A percentile compares a stretch with the other conserved stretches of the same genome.
These are phyloP conservation scores for Aspergillus asperescens DNA, from an alignment of 495 filamentous ascomycete genomes.

Conservation along the genomic window DNA sequence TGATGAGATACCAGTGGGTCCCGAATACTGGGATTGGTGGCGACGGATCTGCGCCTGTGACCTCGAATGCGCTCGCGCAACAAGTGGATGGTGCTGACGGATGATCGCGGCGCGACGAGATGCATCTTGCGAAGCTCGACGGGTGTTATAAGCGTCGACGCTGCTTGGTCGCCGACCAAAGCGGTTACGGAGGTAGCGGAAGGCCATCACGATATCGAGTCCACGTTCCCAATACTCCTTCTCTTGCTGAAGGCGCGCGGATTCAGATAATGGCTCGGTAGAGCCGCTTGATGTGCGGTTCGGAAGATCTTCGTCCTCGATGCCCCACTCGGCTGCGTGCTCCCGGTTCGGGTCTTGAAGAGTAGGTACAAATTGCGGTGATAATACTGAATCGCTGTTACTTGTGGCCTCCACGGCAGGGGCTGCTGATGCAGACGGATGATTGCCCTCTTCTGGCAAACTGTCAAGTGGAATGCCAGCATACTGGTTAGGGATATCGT, in stretches of 20 bases:
- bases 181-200: constrained; percentile 73
- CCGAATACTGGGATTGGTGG: constrained; percentile 45
- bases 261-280: constrained; percentile 31
- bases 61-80: constrained; percentile 51
- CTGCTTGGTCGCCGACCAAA: constrained; percentile 50
- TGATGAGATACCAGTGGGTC: constrained; percentile 40
- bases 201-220: constrained; percentile 80
- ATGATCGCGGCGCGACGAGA: constrained; percentile 77
- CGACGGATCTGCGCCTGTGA: constrained; percentile 46
- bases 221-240: constrained; percentile 86
- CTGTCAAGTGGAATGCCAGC: constrained; percentile 47
- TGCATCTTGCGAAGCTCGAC: constrained; percentile 51
- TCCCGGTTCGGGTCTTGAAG: constrained; percentile 35
- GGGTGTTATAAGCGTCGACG: constrained; percentile 31
- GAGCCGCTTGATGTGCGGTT: constrained; percentile 13
- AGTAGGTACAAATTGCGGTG: constrained; percentile 45
- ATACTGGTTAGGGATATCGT: constrained; percentile 43
- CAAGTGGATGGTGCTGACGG: constrained; percentile 77
- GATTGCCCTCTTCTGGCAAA: constrained; percentile 24
- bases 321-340: constrained; percentile 61
- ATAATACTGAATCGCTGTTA: constrained; percentile 26
- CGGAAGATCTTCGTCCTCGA: constrained; percentile 53
- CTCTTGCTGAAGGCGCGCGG: constrained; percentile 33
- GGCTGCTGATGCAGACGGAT: constrained; percentile 11
- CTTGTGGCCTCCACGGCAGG: constrained; percentile 21